Base-by-base conservation (phyloP, 2,329 filamentous ascomycete genomes). In the Ophiostoma sp. region DNA sequence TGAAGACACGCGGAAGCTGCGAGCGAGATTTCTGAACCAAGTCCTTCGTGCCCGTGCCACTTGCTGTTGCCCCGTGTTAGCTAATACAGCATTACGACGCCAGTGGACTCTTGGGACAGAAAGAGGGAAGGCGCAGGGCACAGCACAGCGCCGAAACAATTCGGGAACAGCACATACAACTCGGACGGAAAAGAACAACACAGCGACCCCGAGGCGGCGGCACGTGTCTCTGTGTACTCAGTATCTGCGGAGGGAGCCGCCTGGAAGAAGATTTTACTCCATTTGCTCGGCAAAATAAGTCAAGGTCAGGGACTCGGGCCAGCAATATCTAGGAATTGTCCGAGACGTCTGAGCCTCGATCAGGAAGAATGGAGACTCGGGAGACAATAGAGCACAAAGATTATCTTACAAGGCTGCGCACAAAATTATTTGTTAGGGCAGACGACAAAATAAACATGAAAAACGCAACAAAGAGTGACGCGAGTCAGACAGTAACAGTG, bases 281-380 rank as follows among this genome's bases (percentile, higher is more conserved):
- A 33, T 66, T 66, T 48, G 22, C 39, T 11, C 39, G 22, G 63
- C 17, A 61, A 19, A 19, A 8, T 22, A 22, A 61, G 28, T 33
- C 19, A 9, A 19, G 28, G 33, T 28, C 61, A 59, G 55, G 57
- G 28, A 36, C 57, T n/a, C 59, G 59, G 33, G 33, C 25, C 17
- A 50, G 42, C 42, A 33, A 28, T 45, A 66, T 66, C 36, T 39
- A 4, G 61, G 11, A 28, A 42, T 17, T 45, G 61, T 45, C 28
- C 28, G 55, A 59, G 28, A 59, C 55, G 55, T 59, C 61, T 28
- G 61, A 66, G 61, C 59, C 59, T 64, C 59, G 36, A 42, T 45
- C 61, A 28, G 55, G 55, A 22, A 55, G 22, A 55, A 17, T 50
- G 19, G 17, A 50, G 11, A 12, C 50, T 55, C 22, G 50, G 28